These are phyloP conservation scores for Aquanectria penicillioides DNA, from an alignment of 2,329 filamentous ascomycete genomes.

Conservation along the genomic window DNA sequence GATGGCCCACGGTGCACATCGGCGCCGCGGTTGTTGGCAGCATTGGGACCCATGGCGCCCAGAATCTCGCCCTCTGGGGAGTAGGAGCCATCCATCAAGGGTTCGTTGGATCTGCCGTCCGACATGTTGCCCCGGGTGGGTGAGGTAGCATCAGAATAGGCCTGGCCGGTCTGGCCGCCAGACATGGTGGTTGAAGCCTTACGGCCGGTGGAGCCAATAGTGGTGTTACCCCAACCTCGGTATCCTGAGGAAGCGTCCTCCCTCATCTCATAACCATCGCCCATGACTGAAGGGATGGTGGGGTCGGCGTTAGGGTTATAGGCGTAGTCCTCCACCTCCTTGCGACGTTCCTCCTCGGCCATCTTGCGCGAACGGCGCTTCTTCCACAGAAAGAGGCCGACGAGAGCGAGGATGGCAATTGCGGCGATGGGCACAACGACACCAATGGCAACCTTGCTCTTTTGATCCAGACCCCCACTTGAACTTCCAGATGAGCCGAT, in stretches of 20 bases:
- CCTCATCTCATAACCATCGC: constrained; percentile 76
- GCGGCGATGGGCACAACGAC: constrained; percentile 93
- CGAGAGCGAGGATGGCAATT: constrained; percentile 81
- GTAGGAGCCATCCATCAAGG: constrained; percentile 61
- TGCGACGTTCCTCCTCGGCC: constrained; percentile 87
- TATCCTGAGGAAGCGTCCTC: constrained; percentile 84
- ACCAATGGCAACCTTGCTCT: constrained; percentile 86
- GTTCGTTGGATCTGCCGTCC: constrained; percentile 75
- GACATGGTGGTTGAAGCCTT: constrained; percentile 93
- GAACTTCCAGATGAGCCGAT: constrained; percentile 39
- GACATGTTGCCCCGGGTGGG: constrained; percentile 70
- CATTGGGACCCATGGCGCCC: constrained; percentile 80
- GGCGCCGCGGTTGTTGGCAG: constrained; percentile 69
- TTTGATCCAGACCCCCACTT: constrained; percentile 62
- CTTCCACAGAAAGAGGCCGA: constrained; percentile 85
- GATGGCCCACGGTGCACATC: constrained; percentile 90
- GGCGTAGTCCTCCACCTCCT: constrained; percentile 96
- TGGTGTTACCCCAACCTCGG: constrained; percentile 91
- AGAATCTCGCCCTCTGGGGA: constrained; percentile 83
- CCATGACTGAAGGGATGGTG: constrained; percentile 67
- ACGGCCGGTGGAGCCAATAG: constrained; percentile 74
- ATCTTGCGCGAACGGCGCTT: constrained; percentile 86
- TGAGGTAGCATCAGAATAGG: constrained; percentile 79
- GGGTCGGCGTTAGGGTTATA: constrained; percentile 98
- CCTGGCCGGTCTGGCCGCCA: constrained; percentile 71